Base-by-base conservation (phyloP, 2,329 filamentous ascomycete genomes). In the Sclerotinia spermophila region DNA sequence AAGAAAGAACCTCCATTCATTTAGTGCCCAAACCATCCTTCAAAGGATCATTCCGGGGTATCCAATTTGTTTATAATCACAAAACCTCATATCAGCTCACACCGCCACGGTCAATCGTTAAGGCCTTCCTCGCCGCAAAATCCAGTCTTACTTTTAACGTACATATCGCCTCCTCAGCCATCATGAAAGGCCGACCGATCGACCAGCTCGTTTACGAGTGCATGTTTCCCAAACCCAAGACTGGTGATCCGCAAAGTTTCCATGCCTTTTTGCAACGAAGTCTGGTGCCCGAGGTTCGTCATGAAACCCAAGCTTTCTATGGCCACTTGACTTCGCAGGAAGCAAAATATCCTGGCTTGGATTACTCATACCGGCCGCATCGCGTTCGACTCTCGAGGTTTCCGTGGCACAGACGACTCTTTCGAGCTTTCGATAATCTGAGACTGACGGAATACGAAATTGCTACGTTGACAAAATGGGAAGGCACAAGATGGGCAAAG, bases 401-500 rank as follows among this genome's bases (percentile, higher is more conserved):
- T 84, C 87, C 86, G 24, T 93, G 92, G 87, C 92, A 95, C 80
- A 86, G 88, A 73, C 87, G 89, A 71, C 86, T 95, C 19, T 94
- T 95, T 80, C 87, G 89, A 55, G 90, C 91, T 40, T 93, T 95
- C 77, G 90, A 94, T 80, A 82, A 81, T 38, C 84, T 94, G 35
- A 85, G 85, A 58, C 83, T 94, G 53, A 95, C 92, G 11, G 82
- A 87, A 71, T 82, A 84, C 75, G 92, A 95, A 79, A 92, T 95
- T 75, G 84, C 87, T 68, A 83, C 84, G 64, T 83, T 94, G 78
- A 94, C 92, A 71, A 90, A 92, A 77, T 95, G 92, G 92, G 92
- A 94, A 82, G 92, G 92, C 71, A 94, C 92, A 15, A 89, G 90
- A 73, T 94, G 92, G 92, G 92, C 92, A 72, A 90, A 93, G 78